Evolutionary conservation across 1,284 basidiomycete species (phyloP).

Genomic region (Uromyces viciae-fabae): DNA sequence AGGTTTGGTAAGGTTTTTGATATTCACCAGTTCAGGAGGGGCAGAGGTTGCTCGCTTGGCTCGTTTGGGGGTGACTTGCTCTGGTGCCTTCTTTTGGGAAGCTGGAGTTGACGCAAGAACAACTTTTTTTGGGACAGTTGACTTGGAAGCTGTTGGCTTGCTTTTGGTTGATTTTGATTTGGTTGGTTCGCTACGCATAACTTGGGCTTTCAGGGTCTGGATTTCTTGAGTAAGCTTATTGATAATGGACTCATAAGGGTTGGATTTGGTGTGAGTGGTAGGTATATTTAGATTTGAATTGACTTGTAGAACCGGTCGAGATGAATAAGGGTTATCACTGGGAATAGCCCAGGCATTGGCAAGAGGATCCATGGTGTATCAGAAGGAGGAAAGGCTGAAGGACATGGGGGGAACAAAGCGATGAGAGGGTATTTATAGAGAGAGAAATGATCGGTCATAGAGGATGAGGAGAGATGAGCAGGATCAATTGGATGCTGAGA

Average conservation of each 20-base stretch:
- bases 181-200: too few relatives aligned
- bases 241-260: not conserved
- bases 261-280: not conserved
- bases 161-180: not conserved
- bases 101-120: not conserved
- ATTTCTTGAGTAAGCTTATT: not conserved
- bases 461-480: not conserved
- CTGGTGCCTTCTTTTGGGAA: not conserved
- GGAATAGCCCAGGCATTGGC: constrained; percentile 8
- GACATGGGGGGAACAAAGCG: not conserved
- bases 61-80: not conserved
- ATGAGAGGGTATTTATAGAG: not conserved
- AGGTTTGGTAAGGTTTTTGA: not conserved
- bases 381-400: not conserved
- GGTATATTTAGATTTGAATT: not conserved
- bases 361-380: not conserved
- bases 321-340: not conserved
- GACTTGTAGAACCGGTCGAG: too few relatives aligned
- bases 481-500: not conserved
- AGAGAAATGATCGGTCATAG: not conserved
- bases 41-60: not conserved
- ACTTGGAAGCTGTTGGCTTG: not conserved
- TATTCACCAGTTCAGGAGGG: constrained; percentile 8
- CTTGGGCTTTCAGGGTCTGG: not conserved
- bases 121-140: not conserved